Percentiles rank a stretch among this genome's conserved stretches.
Evolutionary conservation across 495 filamentous ascomycete species (phyloP).

Genomic region (Astrothelium subdiscretum): DNA sequence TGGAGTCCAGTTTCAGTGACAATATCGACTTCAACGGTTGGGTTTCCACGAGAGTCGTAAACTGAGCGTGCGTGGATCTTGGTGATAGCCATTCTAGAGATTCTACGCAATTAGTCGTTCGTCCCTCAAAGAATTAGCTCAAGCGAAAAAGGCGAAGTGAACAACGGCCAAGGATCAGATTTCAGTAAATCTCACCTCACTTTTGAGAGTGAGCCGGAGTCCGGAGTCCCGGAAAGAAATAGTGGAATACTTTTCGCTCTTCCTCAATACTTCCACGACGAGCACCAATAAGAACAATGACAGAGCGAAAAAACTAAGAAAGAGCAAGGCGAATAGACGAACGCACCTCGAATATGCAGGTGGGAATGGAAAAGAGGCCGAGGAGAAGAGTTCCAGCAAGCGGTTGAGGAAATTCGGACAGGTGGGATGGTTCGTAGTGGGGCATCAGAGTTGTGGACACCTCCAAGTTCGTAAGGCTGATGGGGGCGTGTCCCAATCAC

Average conservation of each 20-base stretch:
- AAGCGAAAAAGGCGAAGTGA: background rate
- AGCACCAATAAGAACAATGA: background rate
- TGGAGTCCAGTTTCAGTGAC: constrained; percentile 93
- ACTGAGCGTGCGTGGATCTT: constrained; percentile 98
- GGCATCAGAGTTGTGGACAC: background rate
- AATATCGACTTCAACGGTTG: constrained; percentile 91
- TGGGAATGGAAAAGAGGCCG: background rate
- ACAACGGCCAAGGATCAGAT: no score
- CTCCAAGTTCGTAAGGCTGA: background rate
- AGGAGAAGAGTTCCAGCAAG: background rate
- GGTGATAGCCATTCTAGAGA: constrained; percentile 72
- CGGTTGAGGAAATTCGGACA: background rate
- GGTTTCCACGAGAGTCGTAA: constrained; percentile 99
- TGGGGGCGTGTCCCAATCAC: background rate
- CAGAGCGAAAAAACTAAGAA: background rate
- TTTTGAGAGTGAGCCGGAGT: no score
- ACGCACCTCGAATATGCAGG: background rate
- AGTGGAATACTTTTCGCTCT: background rate
- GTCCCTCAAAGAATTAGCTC: no score
- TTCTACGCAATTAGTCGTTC: background rate
- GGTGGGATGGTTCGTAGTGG: background rate
- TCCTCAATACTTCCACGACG: background rate
- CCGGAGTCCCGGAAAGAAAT: no score
- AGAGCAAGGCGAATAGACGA: background rate
- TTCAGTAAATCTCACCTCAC: no score